phyloP scores from a whole-genome alignment of 116 monocot species.

The Zostera marina region DNA sequence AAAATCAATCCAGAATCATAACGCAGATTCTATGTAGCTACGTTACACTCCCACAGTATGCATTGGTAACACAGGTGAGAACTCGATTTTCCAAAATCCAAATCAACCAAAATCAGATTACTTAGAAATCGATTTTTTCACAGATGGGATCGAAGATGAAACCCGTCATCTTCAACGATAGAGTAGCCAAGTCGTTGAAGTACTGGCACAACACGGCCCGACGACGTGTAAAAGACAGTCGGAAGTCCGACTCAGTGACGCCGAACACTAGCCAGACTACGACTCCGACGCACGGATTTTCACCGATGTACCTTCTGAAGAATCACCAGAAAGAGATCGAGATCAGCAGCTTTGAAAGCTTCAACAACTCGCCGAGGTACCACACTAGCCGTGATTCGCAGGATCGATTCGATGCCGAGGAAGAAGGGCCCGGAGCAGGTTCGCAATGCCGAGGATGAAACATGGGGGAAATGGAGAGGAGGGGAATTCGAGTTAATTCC shows the following conservation, averaged over 20 bases:
- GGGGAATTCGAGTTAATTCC: no score
- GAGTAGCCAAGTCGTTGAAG: constrained; percentile 19
- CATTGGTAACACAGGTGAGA: constrained; percentile 36
- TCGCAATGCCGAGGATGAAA: background rate
- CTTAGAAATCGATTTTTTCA: background rate
- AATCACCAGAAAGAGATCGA: constrained; percentile 6
- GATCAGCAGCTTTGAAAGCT: constrained; percentile 3
- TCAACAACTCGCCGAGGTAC: constrained; percentile 10
- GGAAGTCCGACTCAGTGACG: constrained; percentile 13
- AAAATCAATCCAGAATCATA: constrained; percentile 9
- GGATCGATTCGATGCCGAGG: constrained; percentile 3
- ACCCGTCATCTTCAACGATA: constrained; percentile 25
- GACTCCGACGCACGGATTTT: constrained; percentile 6
- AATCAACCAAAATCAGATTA: background rate
- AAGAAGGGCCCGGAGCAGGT: background rate
- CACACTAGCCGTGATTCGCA: background rate
- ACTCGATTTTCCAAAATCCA: constrained; percentile 11
- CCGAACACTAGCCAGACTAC: constrained; percentile 9
- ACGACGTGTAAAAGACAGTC: constrained; percentile 22
- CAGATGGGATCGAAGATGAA: constrained; percentile 45
- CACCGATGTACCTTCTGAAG: constrained; percentile 13
- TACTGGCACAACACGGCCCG: constrained; percentile 26
- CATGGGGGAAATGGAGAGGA: no score
- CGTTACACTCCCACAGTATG: constrained; percentile 32
- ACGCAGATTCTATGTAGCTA: constrained; percentile 39